Base-by-base conservation (phyloP, 306 rosid species). In the Dalbergia cultrata region DNA sequence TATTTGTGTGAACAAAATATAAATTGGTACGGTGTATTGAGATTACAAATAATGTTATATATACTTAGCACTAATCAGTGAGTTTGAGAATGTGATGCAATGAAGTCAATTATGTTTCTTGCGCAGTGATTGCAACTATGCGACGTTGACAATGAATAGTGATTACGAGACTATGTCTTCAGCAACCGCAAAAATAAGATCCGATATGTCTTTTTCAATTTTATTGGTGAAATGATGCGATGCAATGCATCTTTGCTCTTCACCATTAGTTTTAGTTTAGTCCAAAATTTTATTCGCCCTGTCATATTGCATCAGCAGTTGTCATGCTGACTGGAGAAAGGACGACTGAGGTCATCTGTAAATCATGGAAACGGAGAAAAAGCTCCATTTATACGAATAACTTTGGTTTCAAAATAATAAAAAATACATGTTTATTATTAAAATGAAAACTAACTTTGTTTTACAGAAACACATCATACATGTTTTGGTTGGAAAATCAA, bases 1-100 rank as follows among this genome's bases (percentile, higher is more conserved):
- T 22, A 22, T 22, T 22, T 22, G 31, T 26, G 31, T 26, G 3
- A 3, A 26, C 2, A 3, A 26, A 3, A 26, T 26, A 2, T 26
- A 3, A 26, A 3, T 26, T 26, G 26, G 2, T 2, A 3, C 2
- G 31, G 2, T 1, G 31, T 26, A 2, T 26, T 26, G 31, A 1
- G 31, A 26, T 26, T 26, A 26, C 2, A 26, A 26, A 26, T 26
- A 26, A 26, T 2, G 2, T 26, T 26, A 26, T 26, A 62, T 63
- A 18, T 22, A 8, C 31, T 31, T 31, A 22, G 9, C 53, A 34
- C 43, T 13, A 13, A 47, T 47, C 9, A 31, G 39, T 70, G 34
- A 47, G 50, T 11, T 14, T 39, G 44, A 34, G 82, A 58, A 57
- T 79, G 9, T 31, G 70, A 57, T 59, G 39, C 45, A 68, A 68